A percentile compares a stretch with the other conserved stretches of the same genome.
Evolutionary conservation across 2,329 filamentous ascomycete species (phyloP).

Genomic region (Cladophialophora psammophila): DNA sequence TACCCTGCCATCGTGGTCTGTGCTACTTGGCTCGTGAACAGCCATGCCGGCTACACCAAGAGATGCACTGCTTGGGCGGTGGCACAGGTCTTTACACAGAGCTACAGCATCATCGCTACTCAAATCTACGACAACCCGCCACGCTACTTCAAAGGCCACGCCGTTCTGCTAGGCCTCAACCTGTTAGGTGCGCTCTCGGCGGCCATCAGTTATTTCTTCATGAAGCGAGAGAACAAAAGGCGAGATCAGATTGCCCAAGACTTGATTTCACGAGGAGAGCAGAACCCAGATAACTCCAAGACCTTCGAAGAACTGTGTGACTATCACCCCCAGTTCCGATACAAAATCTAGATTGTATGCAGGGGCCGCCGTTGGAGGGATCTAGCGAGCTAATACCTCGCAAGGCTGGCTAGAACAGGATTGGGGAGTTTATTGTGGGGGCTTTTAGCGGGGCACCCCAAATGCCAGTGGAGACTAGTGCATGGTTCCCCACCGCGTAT

Average conservation of each 20-base stretch:
- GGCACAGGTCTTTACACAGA: slow-evolving; percentile 17
- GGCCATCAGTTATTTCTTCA: slow-evolving; percentile 11
- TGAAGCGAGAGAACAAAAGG: slow-evolving; percentile 6
- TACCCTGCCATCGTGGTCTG: slow-evolving; percentile 20
- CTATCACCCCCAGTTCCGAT: slow-evolving; percentile 21
- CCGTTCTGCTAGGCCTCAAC: slow-evolving; percentile 23
- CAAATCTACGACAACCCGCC: slow-evolving; percentile 26
- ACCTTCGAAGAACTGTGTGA: slow-evolving; percentile 22
- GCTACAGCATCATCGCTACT: slow-evolving; percentile 27
- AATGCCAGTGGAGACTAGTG: too few relatives aligned
- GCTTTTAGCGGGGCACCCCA: too few relatives aligned
- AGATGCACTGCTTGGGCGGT: slow-evolving; percentile 25
- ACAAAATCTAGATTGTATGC: slow-evolving; percentile 13
- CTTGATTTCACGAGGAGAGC: slow-evolving; percentile 1
- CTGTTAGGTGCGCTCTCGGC: not conserved
- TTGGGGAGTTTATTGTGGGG: too few relatives aligned
- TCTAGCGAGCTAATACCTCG: too few relatives aligned
- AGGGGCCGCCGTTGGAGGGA: not conserved
- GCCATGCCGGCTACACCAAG: slow-evolving; percentile 27
- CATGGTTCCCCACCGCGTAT: too few relatives aligned
- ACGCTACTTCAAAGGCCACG: slow-evolving; percentile 28
- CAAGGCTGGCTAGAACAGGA: too few relatives aligned
- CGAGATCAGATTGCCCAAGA: slow-evolving; percentile 9
- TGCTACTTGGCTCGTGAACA: slow-evolving; percentile 22
- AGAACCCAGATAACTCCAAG: slow-evolving; percentile 7